These are phyloP conservation scores for Simmondsia chinensis DNA, from an alignment of 148 eudicot species.

Conservation along the genomic window DNA sequence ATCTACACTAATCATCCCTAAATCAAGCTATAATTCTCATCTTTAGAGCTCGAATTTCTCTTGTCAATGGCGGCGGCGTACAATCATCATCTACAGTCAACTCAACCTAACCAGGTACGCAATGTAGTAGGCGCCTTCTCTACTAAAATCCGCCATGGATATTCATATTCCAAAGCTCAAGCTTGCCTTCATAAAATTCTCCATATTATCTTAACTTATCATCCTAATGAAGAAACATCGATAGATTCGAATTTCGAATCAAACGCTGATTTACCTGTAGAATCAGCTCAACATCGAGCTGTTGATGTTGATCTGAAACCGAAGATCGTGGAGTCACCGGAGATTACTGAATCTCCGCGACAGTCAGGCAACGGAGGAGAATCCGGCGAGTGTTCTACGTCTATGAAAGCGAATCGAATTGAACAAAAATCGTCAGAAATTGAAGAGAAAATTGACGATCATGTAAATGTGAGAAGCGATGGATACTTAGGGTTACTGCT, in stretches of 20 bases:
- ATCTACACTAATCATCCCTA: too few relatives aligned
- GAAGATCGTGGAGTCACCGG: neutral
- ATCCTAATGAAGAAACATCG: neutral
- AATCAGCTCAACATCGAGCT: neutral
- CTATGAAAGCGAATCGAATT: neutral
- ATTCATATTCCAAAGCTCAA: constrained; percentile 10
- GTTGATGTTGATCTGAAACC: constrained; percentile 1
- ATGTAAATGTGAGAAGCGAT: neutral
- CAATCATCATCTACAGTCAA: too few relatives aligned
- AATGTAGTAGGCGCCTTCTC: constrained; percentile 1
- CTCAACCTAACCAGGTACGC: neutral
- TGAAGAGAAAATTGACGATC: neutral
- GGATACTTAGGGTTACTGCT: neutral
- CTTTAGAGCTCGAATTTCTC: too few relatives aligned
- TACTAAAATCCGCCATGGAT: constrained; percentile 4
- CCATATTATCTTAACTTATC: neutral
- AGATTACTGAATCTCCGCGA: neutral
- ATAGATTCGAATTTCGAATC: neutral
- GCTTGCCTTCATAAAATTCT: constrained; percentile 4
- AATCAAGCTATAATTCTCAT: too few relatives aligned
- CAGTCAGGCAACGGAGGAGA: neutral
- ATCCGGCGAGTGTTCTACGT: neutral
- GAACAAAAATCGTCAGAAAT: neutral
- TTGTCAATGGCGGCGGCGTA: too few relatives aligned
- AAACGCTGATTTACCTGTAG: neutral